Percentiles rank a stretch among this genome's conserved stretches.
These are phyloP conservation scores for Aegilops speltoides DNA, from an alignment of 176 grass and related monocot genomes.

Conservation along the genomic window DNA sequence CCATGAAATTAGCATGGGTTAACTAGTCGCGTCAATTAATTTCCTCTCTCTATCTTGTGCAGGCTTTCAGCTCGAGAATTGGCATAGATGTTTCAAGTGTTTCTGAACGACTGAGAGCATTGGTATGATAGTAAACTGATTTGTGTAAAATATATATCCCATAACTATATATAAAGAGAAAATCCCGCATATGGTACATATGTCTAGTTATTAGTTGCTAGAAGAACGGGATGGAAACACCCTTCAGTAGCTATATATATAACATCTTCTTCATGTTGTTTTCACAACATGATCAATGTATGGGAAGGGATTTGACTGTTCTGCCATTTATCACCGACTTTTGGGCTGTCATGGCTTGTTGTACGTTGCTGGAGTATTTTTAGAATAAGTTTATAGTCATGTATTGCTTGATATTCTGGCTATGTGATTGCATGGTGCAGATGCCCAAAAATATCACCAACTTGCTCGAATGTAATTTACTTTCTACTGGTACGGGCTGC, in stretches of 20 bases:
- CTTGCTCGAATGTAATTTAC: too few species aligned
- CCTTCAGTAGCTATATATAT: background rate
- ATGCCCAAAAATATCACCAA: too few species aligned
- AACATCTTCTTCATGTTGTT: background rate
- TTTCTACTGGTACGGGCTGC: too few species aligned
- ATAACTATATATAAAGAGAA: too few species aligned
- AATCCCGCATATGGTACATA: too few species aligned
- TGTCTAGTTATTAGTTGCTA: background rate
- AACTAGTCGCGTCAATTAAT: background rate
- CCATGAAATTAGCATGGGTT: background rate
- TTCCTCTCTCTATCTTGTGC: background rate
- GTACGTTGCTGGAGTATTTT: background rate
- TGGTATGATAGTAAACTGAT: background rate
- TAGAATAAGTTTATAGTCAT: background rate
- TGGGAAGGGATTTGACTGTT: background rate
- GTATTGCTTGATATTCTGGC: too few species aligned
- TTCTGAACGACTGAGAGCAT: background rate
- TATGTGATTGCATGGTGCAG: too few species aligned
- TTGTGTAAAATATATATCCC: too few species aligned
- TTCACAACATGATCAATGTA: background rate
- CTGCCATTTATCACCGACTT: background rate
- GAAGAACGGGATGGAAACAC: background rate
- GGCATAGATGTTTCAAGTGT: constrained; percentile 1
- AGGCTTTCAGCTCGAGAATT: constrained; percentile 4
- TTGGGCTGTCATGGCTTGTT: background rate